Evolutionary conservation across 352 stramenopile species (phyloP).

Genomic region (Hyaloperonospora arabidopsidis): DNA sequence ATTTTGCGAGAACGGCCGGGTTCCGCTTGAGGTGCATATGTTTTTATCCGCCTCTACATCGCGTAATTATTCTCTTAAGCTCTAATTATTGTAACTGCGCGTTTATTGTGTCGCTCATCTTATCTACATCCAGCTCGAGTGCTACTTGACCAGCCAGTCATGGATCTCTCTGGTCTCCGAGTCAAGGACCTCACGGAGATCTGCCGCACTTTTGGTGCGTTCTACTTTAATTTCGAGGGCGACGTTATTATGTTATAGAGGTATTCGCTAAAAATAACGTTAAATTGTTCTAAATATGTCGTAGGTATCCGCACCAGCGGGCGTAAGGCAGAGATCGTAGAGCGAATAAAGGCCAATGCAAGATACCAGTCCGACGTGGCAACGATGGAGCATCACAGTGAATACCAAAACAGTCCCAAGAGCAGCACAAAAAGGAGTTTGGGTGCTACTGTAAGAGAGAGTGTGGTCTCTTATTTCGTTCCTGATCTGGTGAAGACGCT

Average conservation of each 20-base stretch:
- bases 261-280: not conserved
- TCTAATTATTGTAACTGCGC: no score
- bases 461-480: no score
- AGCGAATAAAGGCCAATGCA: conserved; percentile 56
- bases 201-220: conserved; percentile 64
- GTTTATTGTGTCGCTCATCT: no score
- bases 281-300: not conserved
- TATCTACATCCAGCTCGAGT: not conserved
- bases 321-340: conserved; percentile 68
- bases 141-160: conserved; percentile 7
- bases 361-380: conserved; percentile 35
- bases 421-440: conserved; percentile 23
- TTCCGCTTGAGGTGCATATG: no score
- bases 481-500: no score
- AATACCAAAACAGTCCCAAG: conserved; percentile 7
- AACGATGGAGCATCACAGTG: conserved; percentile 14
- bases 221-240: not conserved
- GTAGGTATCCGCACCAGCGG: conserved; percentile 62
- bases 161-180: conserved; percentile 63
- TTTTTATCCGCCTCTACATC: no score
- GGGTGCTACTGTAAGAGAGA: conserved; percentile 20
- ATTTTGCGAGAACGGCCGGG: no score
- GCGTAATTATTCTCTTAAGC: no score
- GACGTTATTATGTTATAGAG: not conserved
- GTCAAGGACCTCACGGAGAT: conserved; percentile 81